phyloP scores from a whole-genome alignment of 1,284 basidiomycete genomes.

The Xerocomus minutiporus region DNA sequence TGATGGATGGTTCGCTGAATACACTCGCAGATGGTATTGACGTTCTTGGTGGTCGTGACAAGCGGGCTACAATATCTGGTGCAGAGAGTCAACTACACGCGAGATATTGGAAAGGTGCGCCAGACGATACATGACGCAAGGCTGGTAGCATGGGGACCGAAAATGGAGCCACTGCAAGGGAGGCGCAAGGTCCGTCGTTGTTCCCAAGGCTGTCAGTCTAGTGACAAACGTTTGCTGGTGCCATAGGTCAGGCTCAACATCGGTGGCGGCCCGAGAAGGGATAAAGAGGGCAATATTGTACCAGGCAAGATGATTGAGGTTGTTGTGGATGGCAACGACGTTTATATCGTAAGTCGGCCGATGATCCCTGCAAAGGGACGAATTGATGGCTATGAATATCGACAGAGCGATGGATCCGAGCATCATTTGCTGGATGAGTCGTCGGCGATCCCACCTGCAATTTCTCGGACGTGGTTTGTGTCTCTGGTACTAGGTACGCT shows the following conservation, averaged over 20 bases:
- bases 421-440: constrained; percentile 49
- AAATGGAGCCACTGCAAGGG: constrained; percentile 54
- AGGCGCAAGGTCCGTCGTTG: constrained; percentile 55
- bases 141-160: constrained; percentile 71
- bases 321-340: constrained; percentile 68
- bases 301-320: constrained; percentile 61
- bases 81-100: constrained; percentile 70
- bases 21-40: constrained; percentile 48
- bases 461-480: constrained; percentile 52
- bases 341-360: constrained; percentile 60
- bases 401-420: constrained; percentile 46
- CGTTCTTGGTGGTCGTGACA: constrained; percentile 72
- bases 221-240: constrained; percentile 6
- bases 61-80: constrained; percentile 77
- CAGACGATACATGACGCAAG: constrained; percentile 61
- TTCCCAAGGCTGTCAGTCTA: constrained; percentile 1
- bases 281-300: constrained; percentile 52
- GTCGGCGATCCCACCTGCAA: constrained; percentile 43
- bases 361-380: constrained; percentile 6
- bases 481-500: constrained; percentile 32
- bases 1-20: constrained; percentile 1
- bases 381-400: constrained; percentile 11
- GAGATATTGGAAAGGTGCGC: constrained; percentile 68
- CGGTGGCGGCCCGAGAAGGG: constrained; percentile 47
- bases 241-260: constrained; percentile 65